These are phyloP conservation scores for Quercus phellos DNA, from an alignment of 331 rosid genomes.

Conservation along the genomic window DNA sequence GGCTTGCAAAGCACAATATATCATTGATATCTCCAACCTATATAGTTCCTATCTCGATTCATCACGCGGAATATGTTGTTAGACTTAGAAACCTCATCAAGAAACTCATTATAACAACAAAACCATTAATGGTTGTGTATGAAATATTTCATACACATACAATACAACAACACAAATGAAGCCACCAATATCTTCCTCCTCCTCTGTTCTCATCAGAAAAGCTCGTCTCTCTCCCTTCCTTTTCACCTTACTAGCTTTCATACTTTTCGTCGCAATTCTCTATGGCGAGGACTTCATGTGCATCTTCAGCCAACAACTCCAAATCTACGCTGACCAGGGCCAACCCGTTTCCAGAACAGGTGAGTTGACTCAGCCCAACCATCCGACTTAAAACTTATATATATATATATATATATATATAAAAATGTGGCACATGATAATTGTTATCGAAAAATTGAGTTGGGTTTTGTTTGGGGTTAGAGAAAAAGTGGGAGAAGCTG, in stretches of 20 bases:
- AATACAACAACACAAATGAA: conserved; percentile 38
- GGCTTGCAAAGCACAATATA: not conserved
- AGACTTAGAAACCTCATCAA: not conserved
- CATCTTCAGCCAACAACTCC: conserved; percentile 55
- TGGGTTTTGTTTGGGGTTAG: conserved; percentile 23
- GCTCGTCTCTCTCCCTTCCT: conserved; percentile 69
- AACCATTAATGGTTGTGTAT: no score
- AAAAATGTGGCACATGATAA: not conserved
- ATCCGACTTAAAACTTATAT: not conserved
- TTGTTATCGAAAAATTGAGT: not conserved
- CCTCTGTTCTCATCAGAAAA: conserved; percentile 41
- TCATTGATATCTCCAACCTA: not conserved
- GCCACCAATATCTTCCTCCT: conserved; percentile 35
- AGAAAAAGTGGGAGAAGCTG: conserved; percentile 41
- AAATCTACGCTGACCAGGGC: conserved; percentile 27
- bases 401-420: not conserved
- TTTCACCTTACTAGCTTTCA: conserved; percentile 58
- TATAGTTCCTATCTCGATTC: not conserved
- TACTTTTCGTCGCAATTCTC: conserved; percentile 61
- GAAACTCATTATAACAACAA: no score
- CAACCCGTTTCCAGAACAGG: conserved; percentile 25
- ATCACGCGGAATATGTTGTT: not conserved
- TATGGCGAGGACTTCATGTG: conserved; percentile 62
- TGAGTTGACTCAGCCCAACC: conserved; percentile 33
- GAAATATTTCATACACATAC: no score